These are phyloP conservation scores for Mesostigma viride DNA, from an alignment of 139 green algal genomes.

Conservation along the genomic window DNA sequence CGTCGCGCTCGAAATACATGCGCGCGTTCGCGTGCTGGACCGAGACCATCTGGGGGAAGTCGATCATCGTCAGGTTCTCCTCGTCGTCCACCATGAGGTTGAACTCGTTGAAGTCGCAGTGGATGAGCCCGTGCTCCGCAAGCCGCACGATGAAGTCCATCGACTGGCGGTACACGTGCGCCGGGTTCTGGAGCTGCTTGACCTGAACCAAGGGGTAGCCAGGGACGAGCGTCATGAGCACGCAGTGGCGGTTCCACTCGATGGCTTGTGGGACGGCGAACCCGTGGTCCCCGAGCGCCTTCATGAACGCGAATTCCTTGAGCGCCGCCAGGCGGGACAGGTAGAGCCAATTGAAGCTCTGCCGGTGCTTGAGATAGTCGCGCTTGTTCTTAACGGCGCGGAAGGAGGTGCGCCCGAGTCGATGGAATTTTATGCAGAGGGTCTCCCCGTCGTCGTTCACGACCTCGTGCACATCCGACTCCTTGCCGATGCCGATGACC, in stretches of 20 bases:
- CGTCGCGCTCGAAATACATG: slow-evolving; percentile 87
- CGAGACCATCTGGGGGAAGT: slow-evolving; percentile 97
- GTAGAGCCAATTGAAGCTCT: slow-evolving; percentile 80
- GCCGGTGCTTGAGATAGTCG: slow-evolving; percentile 73
- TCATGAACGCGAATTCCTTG: slow-evolving; percentile 97
- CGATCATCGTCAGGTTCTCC: slow-evolving; percentile 75
- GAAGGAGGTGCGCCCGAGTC: slow-evolving; percentile 91
- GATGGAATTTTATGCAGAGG: slow-evolving; percentile 89
- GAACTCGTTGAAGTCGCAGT: slow-evolving; percentile 99
- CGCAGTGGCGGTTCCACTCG: slow-evolving; percentile 83
- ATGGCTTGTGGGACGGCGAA: slow-evolving; percentile 84
- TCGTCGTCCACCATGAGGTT: slow-evolving; percentile 65
- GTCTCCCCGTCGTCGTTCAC: slow-evolving; percentile 62
- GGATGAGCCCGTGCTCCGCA: slow-evolving; percentile 68
- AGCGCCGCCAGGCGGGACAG: slow-evolving; percentile 79
- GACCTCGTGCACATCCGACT: slow-evolving; percentile 50
- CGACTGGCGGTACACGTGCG: slow-evolving; percentile 52
- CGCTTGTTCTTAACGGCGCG: slow-evolving; percentile 89
- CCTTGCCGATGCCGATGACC: slow-evolving; percentile 94
- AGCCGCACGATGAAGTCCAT: slow-evolving; percentile 72
- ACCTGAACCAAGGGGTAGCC: slow-evolving; percentile 63
- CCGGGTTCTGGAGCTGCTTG: slow-evolving; percentile 45
- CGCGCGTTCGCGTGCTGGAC: slow-evolving; percentile 73
- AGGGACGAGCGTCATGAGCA: slow-evolving; percentile 84
- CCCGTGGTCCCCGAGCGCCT: slow-evolving; percentile 71